Base-by-base conservation (phyloP, 1,284 basidiomycete species). In the Cutaneotrichosporon arboriforme region DNA sequence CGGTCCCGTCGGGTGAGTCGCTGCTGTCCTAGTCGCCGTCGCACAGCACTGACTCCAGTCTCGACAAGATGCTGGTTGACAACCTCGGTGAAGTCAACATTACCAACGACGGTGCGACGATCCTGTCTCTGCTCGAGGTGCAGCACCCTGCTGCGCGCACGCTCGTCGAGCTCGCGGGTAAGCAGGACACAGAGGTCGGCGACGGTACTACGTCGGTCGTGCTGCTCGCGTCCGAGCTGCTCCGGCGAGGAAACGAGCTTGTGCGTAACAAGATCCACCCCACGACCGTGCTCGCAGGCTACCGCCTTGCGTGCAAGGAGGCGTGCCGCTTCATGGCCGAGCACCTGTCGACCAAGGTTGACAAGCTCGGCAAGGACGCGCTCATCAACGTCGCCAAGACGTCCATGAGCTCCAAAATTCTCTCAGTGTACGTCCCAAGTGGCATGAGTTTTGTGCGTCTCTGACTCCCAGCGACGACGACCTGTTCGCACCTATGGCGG, bases 11-110 rank as follows among this genome's bases (percentile, higher is more conserved):
- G 94, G 74, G 72, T 74, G 48, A 55, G 70, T 60, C 23, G 1
- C 2, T 17, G n/a, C 15, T 2, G 15, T 26, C 13, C 4, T n/a
- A n/a, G n/a, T n/a, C n/a, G n/a, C n/a, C n/a, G n/a, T n/a, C n/a
- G n/a, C n/a, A n/a, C n/a, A n/a, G 17, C 4, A 34, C 36, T 46
- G n/a, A 33, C 26, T 9, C 5, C 51, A 74, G 91, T 35, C 82
- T 96, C 2, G 92, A 96, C 74, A 96, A 96, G 77, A 93, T 98
- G 93, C 81, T 97, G 46, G 94, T 98, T 23, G 94, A 98, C 76
- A 96, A 97, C 77, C 94, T 98, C 66, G 96, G 96, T 65, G 96
- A 99, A 81, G 93, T 99, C 41, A 98, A 94, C 37, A 98, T 99
- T 74, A 97, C 94, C 53, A 99, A 99, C 77, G 96, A 98, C 77